phyloP scores from a whole-genome alignment of 345 rosid genomes.

The Abelmoschus esculentus region DNA sequence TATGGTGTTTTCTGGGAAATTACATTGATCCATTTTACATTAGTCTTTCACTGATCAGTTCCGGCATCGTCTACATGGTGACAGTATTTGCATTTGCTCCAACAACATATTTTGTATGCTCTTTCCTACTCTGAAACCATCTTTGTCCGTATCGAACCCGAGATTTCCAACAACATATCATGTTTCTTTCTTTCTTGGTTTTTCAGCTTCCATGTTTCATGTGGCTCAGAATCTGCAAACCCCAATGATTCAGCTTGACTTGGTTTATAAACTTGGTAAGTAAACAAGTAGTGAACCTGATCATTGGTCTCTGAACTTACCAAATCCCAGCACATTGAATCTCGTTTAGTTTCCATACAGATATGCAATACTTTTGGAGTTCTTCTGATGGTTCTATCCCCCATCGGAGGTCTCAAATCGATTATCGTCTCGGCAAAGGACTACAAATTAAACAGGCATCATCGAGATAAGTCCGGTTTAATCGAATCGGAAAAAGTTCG shows the following conservation, averaged over 20 bases:
- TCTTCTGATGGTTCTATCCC: not conserved
- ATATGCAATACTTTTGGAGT: not conserved
- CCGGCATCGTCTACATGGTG: constrained; percentile 67
- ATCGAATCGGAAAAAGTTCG: not conserved
- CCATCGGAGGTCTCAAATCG: constrained; percentile 2
- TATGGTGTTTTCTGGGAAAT: constrained; percentile 9
- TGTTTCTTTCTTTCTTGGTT: not conserved
- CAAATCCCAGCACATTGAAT: not conserved
- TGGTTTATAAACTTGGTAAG: constrained; percentile 72
- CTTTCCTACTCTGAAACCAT: not conserved
- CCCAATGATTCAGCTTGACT: constrained; percentile 47
- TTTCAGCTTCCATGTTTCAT: constrained; percentile 68
- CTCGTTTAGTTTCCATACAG: not conserved
- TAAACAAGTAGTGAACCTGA: not conserved
- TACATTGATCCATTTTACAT: too few relatives aligned
- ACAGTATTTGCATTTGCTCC: constrained; percentile 84
- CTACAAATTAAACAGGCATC: too few relatives aligned
- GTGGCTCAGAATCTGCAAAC: constrained; percentile 67
- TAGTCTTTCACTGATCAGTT: constrained; percentile 7
- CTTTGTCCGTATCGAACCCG: too few relatives aligned
- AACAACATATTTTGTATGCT: constrained; percentile 60
- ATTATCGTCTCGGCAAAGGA: not conserved
- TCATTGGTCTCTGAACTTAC: not conserved
- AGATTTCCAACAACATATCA: too few relatives aligned
- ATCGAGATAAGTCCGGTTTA: too few relatives aligned